These are phyloP conservation scores for Arxiozyma heterogenica DNA, from an alignment of 1,139 yeast genomes.

Conservation along the genomic window DNA sequence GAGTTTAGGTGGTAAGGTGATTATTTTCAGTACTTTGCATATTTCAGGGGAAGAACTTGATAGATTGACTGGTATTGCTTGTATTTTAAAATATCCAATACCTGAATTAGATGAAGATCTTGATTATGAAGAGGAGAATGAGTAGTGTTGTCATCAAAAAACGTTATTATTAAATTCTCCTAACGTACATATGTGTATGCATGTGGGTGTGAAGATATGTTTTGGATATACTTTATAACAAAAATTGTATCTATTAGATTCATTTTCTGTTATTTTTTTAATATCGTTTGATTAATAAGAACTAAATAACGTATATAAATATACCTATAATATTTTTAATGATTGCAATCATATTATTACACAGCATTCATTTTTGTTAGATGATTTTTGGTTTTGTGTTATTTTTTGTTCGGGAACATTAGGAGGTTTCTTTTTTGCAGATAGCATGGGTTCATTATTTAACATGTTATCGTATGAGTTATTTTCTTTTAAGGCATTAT, in stretches of 20 bases:
- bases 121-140: conserved; percentile 21
- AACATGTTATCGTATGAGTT: neutral
- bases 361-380: neutral
- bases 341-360: too few relatives aligned
- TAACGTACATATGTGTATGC: neutral
- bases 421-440: neutral
- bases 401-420: neutral
- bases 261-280: neutral
- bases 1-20: conserved; percentile 65
- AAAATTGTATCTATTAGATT: neutral
- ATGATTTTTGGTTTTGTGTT: neutral
- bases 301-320: neutral
- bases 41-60: conserved; percentile 85
- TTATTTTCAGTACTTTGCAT: conserved; percentile 75
- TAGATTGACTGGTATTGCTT: conserved; percentile 87
- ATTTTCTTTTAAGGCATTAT: neutral
- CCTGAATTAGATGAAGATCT: conserved; percentile 74
- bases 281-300: neutral
- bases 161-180: too few relatives aligned
- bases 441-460: neutral
- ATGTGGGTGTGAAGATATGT: too few relatives aligned
- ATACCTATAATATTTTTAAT: too few relatives aligned
- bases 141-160: neutral
- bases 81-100: conserved; percentile 71
- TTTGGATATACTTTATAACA: neutral